Percentiles rank a stretch among this genome's conserved stretches.
phyloP scores from a whole-genome alignment of 495 filamentous ascomycete genomes.

The Penicillium salamii region DNA sequence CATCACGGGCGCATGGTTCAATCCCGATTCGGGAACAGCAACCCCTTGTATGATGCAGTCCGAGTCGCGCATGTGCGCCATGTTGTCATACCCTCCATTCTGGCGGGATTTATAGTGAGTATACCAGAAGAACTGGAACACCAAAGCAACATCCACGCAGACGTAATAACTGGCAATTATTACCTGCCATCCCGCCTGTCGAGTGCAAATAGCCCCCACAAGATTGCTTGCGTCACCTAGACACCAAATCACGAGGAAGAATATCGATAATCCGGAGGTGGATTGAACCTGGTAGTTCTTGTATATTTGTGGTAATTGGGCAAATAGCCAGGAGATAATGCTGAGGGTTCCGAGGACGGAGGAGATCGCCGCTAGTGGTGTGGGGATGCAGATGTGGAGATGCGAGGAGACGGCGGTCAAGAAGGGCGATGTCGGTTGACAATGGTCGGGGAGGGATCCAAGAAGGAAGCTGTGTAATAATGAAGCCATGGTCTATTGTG shows the following conservation, averaged over 20 bases:
- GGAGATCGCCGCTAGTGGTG: slow-evolving; percentile 63
- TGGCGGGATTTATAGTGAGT: slow-evolving; percentile 44
- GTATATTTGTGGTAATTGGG: slow-evolving; percentile 71
- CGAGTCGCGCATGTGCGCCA: slow-evolving; percentile 21
- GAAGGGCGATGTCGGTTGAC: slow-evolving; percentile 59
- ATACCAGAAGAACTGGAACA: slow-evolving; percentile 69
- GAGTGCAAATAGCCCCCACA: slow-evolving; percentile 61
- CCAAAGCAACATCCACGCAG: slow-evolving; percentile 60
- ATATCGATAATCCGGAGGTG: slow-evolving; percentile 65
- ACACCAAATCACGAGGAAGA: slow-evolving; percentile 69
- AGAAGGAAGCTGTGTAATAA: slow-evolving; percentile 27
- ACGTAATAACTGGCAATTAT: slow-evolving; percentile 68
- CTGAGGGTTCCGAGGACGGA: slow-evolving; percentile 61
- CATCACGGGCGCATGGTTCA: slow-evolving; percentile 18
- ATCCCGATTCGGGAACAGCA: slow-evolving; percentile 17
- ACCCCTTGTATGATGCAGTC: slow-evolving; percentile 32
- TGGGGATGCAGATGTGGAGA: slow-evolving; percentile 66
- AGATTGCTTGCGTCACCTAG: slow-evolving; percentile 68
- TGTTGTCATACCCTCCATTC: slow-evolving; percentile 26
- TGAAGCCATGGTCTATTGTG: slow-evolving; percentile 25
- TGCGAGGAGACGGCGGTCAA: slow-evolving; percentile 56
- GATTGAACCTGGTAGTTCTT: slow-evolving; percentile 67
- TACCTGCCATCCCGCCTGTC: slow-evolving; percentile 69
- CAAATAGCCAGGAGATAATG: slow-evolving; percentile 74
- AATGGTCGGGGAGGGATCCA: slow-evolving; percentile 54